A percentile compares a stretch with the other conserved stretches of the same genome.
phyloP scores from a whole-genome alignment of 176 grass and related monocot species.

The Cenchrus purpureus region DNA sequence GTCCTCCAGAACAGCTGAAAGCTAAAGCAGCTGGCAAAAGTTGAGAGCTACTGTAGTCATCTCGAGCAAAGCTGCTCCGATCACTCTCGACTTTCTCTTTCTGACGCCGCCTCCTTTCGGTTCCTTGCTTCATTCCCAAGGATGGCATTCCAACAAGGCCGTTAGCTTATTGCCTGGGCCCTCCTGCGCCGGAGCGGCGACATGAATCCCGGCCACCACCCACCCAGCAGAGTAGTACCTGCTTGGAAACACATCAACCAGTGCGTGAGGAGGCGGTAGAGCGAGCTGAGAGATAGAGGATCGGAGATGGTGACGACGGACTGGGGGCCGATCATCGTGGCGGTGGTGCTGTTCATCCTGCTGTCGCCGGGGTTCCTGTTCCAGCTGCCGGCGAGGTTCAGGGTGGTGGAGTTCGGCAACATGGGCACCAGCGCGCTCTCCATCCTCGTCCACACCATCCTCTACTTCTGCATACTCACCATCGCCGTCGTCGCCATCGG shows the following conservation, averaged over 20 bases:
- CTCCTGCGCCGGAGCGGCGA: neutral
- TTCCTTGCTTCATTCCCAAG: slow-evolving; percentile 24
- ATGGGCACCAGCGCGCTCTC: slow-evolving; percentile 50
- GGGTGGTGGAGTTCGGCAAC: slow-evolving; percentile 51
- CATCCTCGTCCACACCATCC: slow-evolving; percentile 47
- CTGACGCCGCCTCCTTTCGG: neutral
- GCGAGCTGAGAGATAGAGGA: neutral
- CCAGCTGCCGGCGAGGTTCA: slow-evolving; percentile 44
- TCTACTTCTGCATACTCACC: slow-evolving; percentile 55
- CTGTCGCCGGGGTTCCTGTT: slow-evolving; percentile 50
- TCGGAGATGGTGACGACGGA: slow-evolving; percentile 33
- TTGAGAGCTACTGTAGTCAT: no score
- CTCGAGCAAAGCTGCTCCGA: no score
- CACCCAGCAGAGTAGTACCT: neutral
- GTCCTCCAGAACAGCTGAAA: neutral
- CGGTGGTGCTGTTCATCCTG: slow-evolving; percentile 47
- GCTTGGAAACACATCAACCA: neutral
- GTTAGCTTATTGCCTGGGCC: neutral
- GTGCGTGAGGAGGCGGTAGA: no score
- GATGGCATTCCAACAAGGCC: neutral
- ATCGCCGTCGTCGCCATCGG: slow-evolving; percentile 38
- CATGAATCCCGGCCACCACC: neutral
- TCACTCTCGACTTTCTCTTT: neutral
- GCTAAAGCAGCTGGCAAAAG: no score
- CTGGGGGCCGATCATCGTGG: slow-evolving; percentile 45